These are phyloP conservation scores for Chaetomium sp. DNA, from an alignment of 2,329 filamentous ascomycete species.

Conservation along the genomic window DNA sequence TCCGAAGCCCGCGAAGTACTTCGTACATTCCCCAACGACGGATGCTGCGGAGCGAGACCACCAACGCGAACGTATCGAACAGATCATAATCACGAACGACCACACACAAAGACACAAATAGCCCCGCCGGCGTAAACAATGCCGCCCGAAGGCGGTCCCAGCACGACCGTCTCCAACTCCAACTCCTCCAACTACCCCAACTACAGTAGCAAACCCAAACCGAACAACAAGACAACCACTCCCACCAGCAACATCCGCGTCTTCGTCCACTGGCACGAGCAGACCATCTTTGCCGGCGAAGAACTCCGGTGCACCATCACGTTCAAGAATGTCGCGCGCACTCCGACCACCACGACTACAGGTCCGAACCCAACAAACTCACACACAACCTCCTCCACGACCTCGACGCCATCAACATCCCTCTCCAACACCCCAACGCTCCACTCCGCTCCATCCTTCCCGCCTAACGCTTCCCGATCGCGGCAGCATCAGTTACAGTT, in stretches of 20 bases:
- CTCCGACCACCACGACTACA: conserved; percentile 18
- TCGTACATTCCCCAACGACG: too few species aligned
- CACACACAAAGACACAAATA: too few species aligned
- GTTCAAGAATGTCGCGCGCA: conserved; percentile 74
- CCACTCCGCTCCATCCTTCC: conserved; percentile 13
- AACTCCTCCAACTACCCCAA: conserved; percentile 13
- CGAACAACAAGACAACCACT: conserved; percentile 20
- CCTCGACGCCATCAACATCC: conserved; percentile 1
- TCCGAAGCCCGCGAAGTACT: too few species aligned
- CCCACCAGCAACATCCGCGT: conserved; percentile 73
- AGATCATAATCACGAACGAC: too few species aligned
- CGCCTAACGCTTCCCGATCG: conserved; percentile 22
- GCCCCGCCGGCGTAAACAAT: not conserved
- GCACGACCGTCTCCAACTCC: not conserved
- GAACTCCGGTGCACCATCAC: conserved; percentile 93
- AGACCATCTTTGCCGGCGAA: conserved; percentile 93
- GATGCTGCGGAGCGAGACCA: too few species aligned
- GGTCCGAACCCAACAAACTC: too few species aligned
- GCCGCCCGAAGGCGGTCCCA: conserved; percentile 12
- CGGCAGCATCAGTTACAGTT: too few species aligned
- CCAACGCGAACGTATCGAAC: too few species aligned
- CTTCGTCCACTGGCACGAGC: conserved; percentile 89
- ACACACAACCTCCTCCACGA: conserved; percentile 18
- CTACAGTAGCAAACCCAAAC: conserved; percentile 31
- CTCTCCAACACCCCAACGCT: conserved; percentile 12